These are phyloP conservation scores for Achaetomiella virescens DNA, from an alignment of 495 filamentous ascomycete genomes.

Conservation along the genomic window DNA sequence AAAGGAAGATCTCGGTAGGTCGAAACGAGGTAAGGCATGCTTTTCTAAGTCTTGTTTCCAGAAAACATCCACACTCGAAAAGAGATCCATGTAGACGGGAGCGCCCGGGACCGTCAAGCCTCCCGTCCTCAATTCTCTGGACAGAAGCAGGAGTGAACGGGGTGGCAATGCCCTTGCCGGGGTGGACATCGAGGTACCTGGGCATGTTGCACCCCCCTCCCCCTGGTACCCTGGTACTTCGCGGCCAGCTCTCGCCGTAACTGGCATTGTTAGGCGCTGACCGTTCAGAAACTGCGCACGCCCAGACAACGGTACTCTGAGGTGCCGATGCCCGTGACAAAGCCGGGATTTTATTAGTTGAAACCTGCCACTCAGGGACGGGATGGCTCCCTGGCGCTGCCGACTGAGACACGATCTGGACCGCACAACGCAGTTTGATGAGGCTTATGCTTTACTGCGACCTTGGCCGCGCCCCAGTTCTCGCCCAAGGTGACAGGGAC, in stretches of 20 bases:
- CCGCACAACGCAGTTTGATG: neutral
- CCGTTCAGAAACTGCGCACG: constrained; percentile 9
- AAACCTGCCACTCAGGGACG: neutral
- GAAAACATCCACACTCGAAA: neutral
- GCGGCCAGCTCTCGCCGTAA: neutral
- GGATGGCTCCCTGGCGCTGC: neutral
- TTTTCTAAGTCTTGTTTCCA: neutral
- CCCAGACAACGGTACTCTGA: neutral
- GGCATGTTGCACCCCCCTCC: constrained; percentile 3
- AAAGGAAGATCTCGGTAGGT: neutral
- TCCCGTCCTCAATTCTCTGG: neutral
- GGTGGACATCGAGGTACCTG: neutral
- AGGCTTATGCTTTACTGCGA: neutral
- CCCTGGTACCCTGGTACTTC: constrained; percentile 5
- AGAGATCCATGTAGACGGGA: constrained; percentile 3
- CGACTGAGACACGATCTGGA: neutral
- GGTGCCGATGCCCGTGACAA: neutral
- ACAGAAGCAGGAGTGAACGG: neutral
- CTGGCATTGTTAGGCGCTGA: constrained; percentile 10
- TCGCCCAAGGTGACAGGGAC: neutral
- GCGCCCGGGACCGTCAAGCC: neutral
- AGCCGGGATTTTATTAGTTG: neutral
- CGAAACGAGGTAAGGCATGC: neutral
- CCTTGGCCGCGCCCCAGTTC: neutral
- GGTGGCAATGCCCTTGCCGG: neutral